Conservation (phyloP, 768 basidiomycete species). For the Leccinum barrowsii region DNA sequence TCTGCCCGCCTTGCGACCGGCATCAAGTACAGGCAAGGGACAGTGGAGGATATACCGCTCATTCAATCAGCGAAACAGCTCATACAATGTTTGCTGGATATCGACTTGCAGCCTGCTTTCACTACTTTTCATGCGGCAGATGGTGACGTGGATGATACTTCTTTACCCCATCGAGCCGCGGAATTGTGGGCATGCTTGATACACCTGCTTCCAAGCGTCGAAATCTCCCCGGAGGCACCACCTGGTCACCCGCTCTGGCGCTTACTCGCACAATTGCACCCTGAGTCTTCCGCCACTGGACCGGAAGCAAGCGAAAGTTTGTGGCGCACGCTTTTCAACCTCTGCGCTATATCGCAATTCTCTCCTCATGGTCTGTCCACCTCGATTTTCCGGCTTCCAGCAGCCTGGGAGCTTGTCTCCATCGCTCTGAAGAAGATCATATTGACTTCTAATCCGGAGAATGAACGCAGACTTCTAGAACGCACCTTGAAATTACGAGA, state of each 20-base stretch:
- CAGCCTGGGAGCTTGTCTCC: conserved; percentile 65
- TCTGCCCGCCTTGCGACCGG: conserved; percentile 37
- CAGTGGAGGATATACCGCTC: conserved; percentile 20
- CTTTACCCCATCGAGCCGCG: conserved; percentile 41
- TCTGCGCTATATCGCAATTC: conserved; percentile 80
- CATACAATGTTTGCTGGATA: conserved; percentile 48
- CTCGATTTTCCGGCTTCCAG: conserved; percentile 38
- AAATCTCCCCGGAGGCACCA: conserved; percentile 13
- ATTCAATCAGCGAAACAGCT: conserved; percentile 37
- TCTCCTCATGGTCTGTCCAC: conserved; percentile 49
- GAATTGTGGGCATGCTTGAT: conserved; percentile 77
- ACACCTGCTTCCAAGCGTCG: conserved; percentile 43
- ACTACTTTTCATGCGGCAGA: conserved; percentile 17
- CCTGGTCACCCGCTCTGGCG: conserved; percentile 44
- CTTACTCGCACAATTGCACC: conserved; percentile 36
- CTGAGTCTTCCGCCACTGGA: conserved; percentile 30
- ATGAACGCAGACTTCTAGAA: conserved; percentile 38
- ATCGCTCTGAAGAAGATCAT: conserved; percentile 57
- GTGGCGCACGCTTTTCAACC: conserved; percentile 68
- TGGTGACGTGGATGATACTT: conserved; percentile 30
- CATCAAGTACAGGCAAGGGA: conserved; percentile 27
- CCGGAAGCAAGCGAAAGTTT: conserved; percentile 56
- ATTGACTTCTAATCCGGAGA: conserved; percentile 44
- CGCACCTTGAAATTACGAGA: conserved; percentile 54
- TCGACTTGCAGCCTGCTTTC: conserved; percentile 43